Percentiles rank a stretch among this genome's conserved stretches.
These are phyloP conservation scores for Cymbopogon flexuosus DNA, from an alignment of 202 grass and related monocot genomes.

Conservation along the genomic window DNA sequence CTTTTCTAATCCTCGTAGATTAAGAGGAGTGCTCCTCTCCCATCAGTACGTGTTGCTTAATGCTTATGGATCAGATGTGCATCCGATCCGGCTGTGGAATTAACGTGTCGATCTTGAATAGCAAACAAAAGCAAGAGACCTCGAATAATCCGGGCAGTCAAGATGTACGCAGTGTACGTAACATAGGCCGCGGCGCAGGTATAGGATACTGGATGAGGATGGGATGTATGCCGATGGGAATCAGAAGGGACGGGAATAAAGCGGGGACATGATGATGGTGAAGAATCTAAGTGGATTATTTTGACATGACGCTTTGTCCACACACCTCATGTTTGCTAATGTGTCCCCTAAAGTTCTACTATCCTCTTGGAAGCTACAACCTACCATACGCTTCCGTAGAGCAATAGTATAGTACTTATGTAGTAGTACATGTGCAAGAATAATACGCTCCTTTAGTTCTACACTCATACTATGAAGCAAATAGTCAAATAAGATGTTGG, in stretches of 20 bases:
- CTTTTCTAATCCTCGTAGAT: too few relatives aligned
- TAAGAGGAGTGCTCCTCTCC: neutral
- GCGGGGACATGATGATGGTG: conserved; percentile 51
- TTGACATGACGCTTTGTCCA: conserved; percentile 69
- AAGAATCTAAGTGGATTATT: conserved; percentile 64
- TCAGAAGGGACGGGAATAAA: conserved; percentile 47
- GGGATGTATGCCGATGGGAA: conserved; percentile 29
- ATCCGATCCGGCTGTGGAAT: neutral
- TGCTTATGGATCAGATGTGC: neutral
- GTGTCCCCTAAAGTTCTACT: conserved; percentile 45
- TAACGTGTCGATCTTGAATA: neutral
- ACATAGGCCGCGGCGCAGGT: conserved; percentile 9
- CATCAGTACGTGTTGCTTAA: neutral
- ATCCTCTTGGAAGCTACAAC: neutral
- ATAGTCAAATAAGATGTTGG: too few relatives aligned
- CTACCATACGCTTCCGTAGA: neutral
- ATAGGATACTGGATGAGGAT: conserved; percentile 33
- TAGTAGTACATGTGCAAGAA: too few relatives aligned
- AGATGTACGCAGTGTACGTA: neutral
- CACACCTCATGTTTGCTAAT: conserved; percentile 38
- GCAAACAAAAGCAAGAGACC: neutral
- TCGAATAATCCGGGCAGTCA: conserved; percentile 2
- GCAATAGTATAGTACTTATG: too few relatives aligned
- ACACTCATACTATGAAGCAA: too few relatives aligned
- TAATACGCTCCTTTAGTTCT: too few relatives aligned